Evolutionary conservation across 116 monocot species (phyloP), one percentile per base, ranked within the genome.

Genomic region (Dioscorea cayenensis): DNA sequence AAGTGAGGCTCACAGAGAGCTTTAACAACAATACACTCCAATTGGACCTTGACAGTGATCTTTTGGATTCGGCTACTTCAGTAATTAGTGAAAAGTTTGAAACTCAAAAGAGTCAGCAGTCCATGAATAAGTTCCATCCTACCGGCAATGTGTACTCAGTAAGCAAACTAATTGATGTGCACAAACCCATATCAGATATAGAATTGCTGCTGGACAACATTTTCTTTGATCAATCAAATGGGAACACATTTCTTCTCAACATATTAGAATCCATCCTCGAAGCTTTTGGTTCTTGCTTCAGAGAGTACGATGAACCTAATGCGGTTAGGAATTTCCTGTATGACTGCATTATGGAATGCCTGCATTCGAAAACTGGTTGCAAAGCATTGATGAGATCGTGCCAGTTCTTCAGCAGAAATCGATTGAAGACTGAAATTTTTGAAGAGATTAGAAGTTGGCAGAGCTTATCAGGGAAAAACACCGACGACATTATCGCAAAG

Each of bases 331-430:
- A 72, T n/a, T 79, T 85, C 32, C 61, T 92, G 14, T 80, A 85
- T 63, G 92, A 95, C 71, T 82, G 77, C 77, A 84, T 88, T 37
- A 76, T 92, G 38, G 90, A 95, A 71, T 77, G 73, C 27, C 71
- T 92, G 69, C 80, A 89, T 67, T 68, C 38, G 18, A 89, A 78
- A 35, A 72, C 81, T 62, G 89, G 89, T 11, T 85, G 73, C 59
- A 86, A 78, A 20, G 60, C 51, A 14, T 82, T 81, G 78, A 64
- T 70, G 64, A 79, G 79, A 71, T 51, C 74, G 28, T 73, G 60
- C 36, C n/a, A 71, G 38, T 28, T 74, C 49, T 37, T 79, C 21
- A 72, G 21, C 36, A 80, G 76, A 60, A 83, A 92, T 8, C 36
- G 49, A 23, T 48, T 95, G 58, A 27, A 51, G 8, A 49, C 67